A percentile compares a stretch with the other conserved stretches of the same genome.
Conservation (phyloP, 176 grass and related monocot species). For the Echinochloa phyllopogon region DNA sequence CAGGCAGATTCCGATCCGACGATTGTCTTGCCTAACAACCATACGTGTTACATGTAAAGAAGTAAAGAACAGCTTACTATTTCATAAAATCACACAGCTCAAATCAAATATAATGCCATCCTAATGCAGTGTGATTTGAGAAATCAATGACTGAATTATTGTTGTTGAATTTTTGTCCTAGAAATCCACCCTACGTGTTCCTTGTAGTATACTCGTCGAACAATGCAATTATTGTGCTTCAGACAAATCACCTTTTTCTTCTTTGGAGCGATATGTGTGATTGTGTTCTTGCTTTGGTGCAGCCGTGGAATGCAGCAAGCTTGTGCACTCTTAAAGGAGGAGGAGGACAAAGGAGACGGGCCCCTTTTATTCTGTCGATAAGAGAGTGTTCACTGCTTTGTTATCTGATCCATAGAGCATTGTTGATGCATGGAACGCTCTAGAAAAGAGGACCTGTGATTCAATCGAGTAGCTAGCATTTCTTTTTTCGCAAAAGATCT, state of each 20-base stretch:
- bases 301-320: conserved; percentile 49
- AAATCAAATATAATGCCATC: background rate
- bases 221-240: conserved; percentile 35
- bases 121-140: background rate
- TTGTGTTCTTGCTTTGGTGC: conserved; percentile 45
- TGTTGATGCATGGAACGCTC: conserved; percentile 47
- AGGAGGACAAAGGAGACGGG: background rate
- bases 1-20: too few species aligned
- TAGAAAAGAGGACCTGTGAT: conserved; percentile 29
- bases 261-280: conserved; percentile 3
- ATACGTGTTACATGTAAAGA: background rate
- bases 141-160: conserved; percentile 30
- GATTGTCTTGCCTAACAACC: background rate
- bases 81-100: background rate
- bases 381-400: conserved; percentile 20
- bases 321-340: conserved; percentile 38
- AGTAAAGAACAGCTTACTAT: background rate
- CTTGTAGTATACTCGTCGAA: background rate
- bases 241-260: background rate
- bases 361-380: conserved; percentile 29
- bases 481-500: background rate
- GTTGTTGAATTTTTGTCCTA: background rate
- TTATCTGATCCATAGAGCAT: conserved; percentile 34
- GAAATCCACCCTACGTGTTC: conserved; percentile 11
- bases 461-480: background rate